Base-by-base conservation (phyloP, 371 early-diverging fungal genomes). In the Zancudomyces culisetae region DNA sequence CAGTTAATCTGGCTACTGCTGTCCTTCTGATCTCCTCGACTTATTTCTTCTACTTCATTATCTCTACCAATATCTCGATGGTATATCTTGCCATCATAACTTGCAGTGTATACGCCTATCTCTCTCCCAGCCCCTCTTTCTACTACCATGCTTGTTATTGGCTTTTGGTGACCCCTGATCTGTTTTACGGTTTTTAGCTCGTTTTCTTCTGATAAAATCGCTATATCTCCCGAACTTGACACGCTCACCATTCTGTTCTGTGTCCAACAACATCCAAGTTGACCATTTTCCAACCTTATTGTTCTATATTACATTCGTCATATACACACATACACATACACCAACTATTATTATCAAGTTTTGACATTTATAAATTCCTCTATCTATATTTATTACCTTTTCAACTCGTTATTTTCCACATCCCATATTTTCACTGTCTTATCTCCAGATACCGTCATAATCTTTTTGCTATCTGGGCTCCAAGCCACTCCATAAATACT, bases 191-290 rank as follows among this genome's bases (percentile, higher is more conserved):
- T 24, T 18, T 56, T 56, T 1, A 55, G 63, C 30, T 23, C 29
- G 1, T 52, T 15, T 18, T 53, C 57, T 53, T 55, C 47, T 8
- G 41, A 46, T 54, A 62, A 41, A 6, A 52, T 47, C 45, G 58
- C 70, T 40, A 66, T 49, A 51, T 50, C 54, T 45, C 60, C 67
- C 18, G 51, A 55, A 19, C 65, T 43, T 3, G 92, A 88, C 41
- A 87, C 63, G 48, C 81, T 76, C 43, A 94, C 35, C 18, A 91
- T 53, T 10, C 21, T 19, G 57, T 78, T 61, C 24, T 77, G 81
- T 42, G 74, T 75, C 94, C 94, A 94, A 60, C 90, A 62, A 51
- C 79, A 82, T 48, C 95, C 97, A n/a, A 97, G 83, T 69, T 97
- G 97, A 66, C 92, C 30, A 35, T 49, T 28, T 2, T 35, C 12